Evolutionary conservation across 805 yeast genomes (phyloP), one percentile per base, ranked within the genome.

Genomic region (Metschnikowia bowlesiae): DNA sequence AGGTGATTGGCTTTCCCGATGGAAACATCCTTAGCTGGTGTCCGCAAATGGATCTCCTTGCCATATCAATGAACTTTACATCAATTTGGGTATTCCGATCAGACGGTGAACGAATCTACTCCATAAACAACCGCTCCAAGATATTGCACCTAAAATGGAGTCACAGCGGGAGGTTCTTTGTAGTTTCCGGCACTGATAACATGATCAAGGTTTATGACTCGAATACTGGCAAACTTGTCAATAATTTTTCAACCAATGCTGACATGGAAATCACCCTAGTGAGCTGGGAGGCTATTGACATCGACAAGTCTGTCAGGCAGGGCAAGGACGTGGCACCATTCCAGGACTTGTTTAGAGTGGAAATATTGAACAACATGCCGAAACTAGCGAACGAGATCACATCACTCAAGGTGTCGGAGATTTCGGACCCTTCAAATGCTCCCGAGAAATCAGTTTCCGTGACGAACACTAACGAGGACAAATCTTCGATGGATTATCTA

Each of bases 71-170:
- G 86, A 84, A 50, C 59, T 67, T 58, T 51, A 70, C 49, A 62
- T 82, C 78, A 4, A 58, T 73, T 5, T 71, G 80, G 69, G 74
- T 83, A 8, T 80, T 76, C 54, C 73, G 88, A 44, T 63, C 75
- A 39, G 78, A 75, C 51, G 85, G 84, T 1, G 78, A 76, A 52
- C 57, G 78, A 18, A 78, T 81, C 5, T 81, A 81, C 72, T 71
- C 80, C 13, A 65, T 76, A 29, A 69, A 71, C 42, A 65, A 71
- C 46, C 63, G 64, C 46, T 63, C 70, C 8, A 60, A 59, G 13
- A 71, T 73, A 30, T 49, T 63, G 4, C 63, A 62, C 14, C 63
- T 70, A 7, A 56, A 62, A 28, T 74, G 66, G 66, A 62, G 64
- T 51, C 63, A 61, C 13, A 65, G 63, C 50, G 80, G 80, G 0